phyloP scores from a whole-genome alignment of 257 asterid genomes.

The Coffea eugenioides region DNA sequence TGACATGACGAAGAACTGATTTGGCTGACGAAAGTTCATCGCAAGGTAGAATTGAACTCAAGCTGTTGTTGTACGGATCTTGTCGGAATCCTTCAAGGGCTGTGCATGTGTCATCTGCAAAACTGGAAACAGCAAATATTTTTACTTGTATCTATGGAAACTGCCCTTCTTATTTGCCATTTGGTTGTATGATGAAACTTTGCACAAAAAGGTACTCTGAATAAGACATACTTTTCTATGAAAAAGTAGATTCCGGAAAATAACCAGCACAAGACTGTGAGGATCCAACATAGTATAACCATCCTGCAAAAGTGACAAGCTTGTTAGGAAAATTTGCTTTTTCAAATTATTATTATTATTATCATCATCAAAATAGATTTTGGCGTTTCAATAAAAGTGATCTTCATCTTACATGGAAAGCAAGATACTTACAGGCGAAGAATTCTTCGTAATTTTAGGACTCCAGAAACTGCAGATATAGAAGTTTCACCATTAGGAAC shows the following conservation, averaged over 20 bases:
- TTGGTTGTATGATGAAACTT: not conserved
- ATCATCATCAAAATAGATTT: not conserved
- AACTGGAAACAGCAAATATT: conserved; percentile 36
- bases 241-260: conserved; percentile 68
- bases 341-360: not conserved
- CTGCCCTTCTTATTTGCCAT: not conserved
- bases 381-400: not conserved
- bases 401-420: not conserved
- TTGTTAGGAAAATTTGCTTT: not conserved
- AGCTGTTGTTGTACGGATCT: conserved; percentile 77
- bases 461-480: conserved; percentile 39
- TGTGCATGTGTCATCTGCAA: conserved; percentile 72
- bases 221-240: conserved; percentile 48
- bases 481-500: not conserved
- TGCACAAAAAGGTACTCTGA: not conserved
- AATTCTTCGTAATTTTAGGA: conserved; percentile 29
- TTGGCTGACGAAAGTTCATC: conserved; percentile 60
- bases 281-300: conserved; percentile 56
- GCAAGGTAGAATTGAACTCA: conserved; percentile 82
- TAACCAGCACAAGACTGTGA: conserved; percentile 60
- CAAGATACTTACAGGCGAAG: conserved; percentile 33
- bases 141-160: not conserved
- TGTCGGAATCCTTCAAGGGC: conserved; percentile 65
- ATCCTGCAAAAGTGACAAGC: conserved; percentile 38
- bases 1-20: conserved; percentile 45